Base-by-base conservation (phyloP, 768 basidiomycete genomes). In the Pleurotus sapidus region DNA sequence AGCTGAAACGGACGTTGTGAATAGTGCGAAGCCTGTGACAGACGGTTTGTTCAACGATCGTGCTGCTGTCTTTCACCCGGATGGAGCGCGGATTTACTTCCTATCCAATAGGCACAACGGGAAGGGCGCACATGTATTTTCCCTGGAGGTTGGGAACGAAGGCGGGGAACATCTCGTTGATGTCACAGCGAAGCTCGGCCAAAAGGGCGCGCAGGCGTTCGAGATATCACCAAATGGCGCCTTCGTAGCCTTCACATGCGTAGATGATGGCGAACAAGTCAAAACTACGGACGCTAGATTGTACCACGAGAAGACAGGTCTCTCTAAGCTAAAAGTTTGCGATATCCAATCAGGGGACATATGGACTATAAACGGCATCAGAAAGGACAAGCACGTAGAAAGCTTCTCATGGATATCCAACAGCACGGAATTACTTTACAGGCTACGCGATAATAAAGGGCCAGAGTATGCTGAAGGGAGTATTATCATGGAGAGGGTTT, bases 391-490 rank as follows among this genome's bases (percentile, higher is more conserved):
- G 48, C 66, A 71, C 43, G 61, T 71, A 4, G 72, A 73, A 61
- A 64, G 63, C 51, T 64, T 63, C 40, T 64, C 69, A 18, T 73
- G 71, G 70, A 68, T 68, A 55, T 63, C 70, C 20, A 65, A 72
- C 57, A 66, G 72, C 58, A 64, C 60, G 24, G 58, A 66, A 38
- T 34, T 73, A 24, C 59, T 72, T 25, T 73, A 70, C 46, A 68
- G 72, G 34, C 38, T 71, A 57, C 65, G 69, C 45, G 47, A 61
- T 48, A 67, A 68, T 50, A 68, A 62, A 51, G 67, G 65, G 8
- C 27, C 58, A 18, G 72, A 72, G 50, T 69, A 65, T 56, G 60
- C 68, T 14, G 71, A 72, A 57, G 62, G 61, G 48, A 64, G 67
- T 15, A 63, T 72, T 24, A 40, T 64, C 4, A n/a, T 71, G 39